Evolutionary conservation across 225 moss, liverwort and hornwort species (phyloP), one percentile per base, ranked within the genome.

Genomic region (Polytrichum commune): DNA sequence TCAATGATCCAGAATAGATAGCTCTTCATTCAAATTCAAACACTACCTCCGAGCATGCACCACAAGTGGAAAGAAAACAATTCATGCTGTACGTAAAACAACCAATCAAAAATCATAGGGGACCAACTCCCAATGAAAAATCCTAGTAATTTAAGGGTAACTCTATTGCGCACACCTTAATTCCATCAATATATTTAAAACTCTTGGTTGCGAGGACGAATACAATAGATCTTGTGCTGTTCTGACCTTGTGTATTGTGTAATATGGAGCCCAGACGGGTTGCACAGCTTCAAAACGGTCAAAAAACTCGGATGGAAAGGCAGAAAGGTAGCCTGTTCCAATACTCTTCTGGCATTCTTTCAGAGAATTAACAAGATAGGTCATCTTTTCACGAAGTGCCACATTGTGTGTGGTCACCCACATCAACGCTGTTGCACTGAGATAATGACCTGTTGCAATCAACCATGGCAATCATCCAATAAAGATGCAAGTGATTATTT

Each of bases 261-360:
- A 99, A 76, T 99, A 99, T 23, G 98, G 95, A 24, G 95, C 95
- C 98, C 95, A 99, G 60, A 99, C 98, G 67, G 78, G 79, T 68
- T 75, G 69, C 69, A 99, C 89, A 64, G 86, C 91, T 91, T 99
- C 98, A 74, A 93, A 91, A 26, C 98, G 93, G 73, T 99, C 93
- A 73, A 99, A 99, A 67, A 89, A 90, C 22, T 90, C 85, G 2
- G 88, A 77, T 55, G 93, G 89, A 29, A 99, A 99, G 20, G 95
- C 98, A 77, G 95, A 99, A 65, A 99, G 77, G 70, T 99, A 99
- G 83, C 93, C 98, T 24, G 90, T 90, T 64, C 93, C 93, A 62
- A 95, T 71, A 63, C 85, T 69, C 77, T 68, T 81, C 72, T 99
- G 98, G 79, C 98, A 98, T 62, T 95, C 93, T 72, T 71, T 82